phyloP scores from a whole-genome alignment of 805 yeast genomes.

The Metschnikowia cubensis region DNA sequence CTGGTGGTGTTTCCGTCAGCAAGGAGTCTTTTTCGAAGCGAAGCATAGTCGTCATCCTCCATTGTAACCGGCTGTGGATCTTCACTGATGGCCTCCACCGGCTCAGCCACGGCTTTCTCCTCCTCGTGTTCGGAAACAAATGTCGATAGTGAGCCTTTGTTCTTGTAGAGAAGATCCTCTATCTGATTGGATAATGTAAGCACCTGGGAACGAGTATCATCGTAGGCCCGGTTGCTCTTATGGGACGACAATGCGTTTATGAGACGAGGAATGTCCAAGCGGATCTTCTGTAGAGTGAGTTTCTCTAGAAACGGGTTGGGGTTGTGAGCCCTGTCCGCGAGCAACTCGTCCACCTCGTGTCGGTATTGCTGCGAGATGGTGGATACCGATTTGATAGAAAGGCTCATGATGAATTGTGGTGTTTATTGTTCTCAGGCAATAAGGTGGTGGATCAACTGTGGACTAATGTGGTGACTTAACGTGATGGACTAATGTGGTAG shows the following conservation, averaged over 20 bases:
- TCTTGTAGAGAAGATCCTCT: constrained; percentile 8
- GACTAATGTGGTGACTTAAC: too few species aligned
- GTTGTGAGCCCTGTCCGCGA: background rate
- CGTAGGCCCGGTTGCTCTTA: constrained; percentile 7
- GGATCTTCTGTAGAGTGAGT: constrained; percentile 13
- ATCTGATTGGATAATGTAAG: constrained; percentile 9
- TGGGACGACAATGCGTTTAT: constrained; percentile 10
- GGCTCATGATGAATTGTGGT: background rate
- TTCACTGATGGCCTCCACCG: background rate
- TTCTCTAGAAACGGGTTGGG: constrained; percentile 11
- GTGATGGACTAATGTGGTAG: too few species aligned
- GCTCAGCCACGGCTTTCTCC: background rate
- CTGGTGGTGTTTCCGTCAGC: constrained; percentile 14
- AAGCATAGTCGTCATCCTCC: constrained; percentile 12
- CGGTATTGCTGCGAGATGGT: constrained; percentile 8
- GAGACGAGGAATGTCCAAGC: constrained; percentile 17
- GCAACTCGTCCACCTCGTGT: constrained; percentile 6
- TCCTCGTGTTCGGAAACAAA: constrained; percentile 1
- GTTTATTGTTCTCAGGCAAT: too few species aligned
- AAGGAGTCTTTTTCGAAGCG: constrained; percentile 15
- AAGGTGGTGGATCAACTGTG: too few species aligned
- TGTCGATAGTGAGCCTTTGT: background rate
- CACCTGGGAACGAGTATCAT: constrained; percentile 4
- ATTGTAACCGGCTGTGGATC: background rate
- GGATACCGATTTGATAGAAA: constrained; percentile 1